Conservation (phyloP, 2,329 filamentous ascomycete species). For the Colletotrichum navitas region DNA sequence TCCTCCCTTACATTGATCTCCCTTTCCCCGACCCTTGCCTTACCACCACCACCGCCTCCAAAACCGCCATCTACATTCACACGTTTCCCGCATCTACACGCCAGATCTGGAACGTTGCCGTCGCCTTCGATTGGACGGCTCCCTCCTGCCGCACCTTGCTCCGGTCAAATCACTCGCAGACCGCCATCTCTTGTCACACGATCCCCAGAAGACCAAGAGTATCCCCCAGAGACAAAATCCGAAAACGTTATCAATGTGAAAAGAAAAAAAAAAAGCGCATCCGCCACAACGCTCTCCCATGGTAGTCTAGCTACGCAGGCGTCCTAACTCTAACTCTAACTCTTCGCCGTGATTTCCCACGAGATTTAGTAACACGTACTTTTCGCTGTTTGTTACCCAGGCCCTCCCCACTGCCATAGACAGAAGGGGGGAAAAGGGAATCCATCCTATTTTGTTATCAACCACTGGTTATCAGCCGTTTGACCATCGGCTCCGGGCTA, state of each 20-base stretch:
- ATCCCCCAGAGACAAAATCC: background rate
- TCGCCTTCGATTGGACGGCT: conserved; percentile 1
- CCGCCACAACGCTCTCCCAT: conserved; percentile 25
- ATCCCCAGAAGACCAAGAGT: background rate
- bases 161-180: conserved; percentile 12
- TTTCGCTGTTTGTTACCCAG: background rate
- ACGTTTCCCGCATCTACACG: conserved; percentile 14
- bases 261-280: background rate
- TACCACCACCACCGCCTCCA: background rate
- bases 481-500: background rate
- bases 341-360: conserved; percentile 34
- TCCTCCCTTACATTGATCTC: conserved; percentile 8
- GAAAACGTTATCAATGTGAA: conserved; percentile 6
- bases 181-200: conserved; percentile 16
- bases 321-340: background rate
- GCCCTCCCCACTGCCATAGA: background rate
- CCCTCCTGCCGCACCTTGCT: too few species aligned
- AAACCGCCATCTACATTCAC: background rate
- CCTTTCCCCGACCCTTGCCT: background rate
- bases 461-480: background rate
- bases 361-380: conserved; percentile 61
- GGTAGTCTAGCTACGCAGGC: conserved; percentile 34
- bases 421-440: background rate
- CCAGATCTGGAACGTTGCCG: conserved; percentile 4
- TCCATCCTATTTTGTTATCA: background rate